These are phyloP conservation scores for Comarum palustre DNA, from an alignment of 306 rosid genomes.

Conservation along the genomic window DNA sequence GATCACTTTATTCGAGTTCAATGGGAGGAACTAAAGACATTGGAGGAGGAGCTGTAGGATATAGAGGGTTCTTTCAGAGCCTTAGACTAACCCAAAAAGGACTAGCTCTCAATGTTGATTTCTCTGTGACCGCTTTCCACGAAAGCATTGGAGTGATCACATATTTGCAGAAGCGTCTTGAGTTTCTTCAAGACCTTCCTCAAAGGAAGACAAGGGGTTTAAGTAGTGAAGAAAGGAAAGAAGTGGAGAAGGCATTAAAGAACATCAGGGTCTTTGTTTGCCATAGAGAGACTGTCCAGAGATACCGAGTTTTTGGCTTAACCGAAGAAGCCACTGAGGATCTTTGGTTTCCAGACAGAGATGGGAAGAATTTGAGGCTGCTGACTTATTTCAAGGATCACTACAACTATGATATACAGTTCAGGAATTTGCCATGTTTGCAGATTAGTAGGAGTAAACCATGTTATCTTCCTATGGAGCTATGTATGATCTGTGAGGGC, in stretches of 20 bases:
- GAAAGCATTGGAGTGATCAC: conserved; percentile 88
- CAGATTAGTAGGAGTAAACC: conserved; percentile 91
- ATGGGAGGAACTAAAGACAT: conserved; percentile 85
- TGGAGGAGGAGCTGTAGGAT: conserved; percentile 93
- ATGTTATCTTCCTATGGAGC: conserved; percentile 99
- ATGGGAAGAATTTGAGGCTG: conserved; percentile 75
- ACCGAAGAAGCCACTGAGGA: conserved; percentile 87
- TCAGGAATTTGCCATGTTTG: conserved; percentile 82
- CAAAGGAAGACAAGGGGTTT: conserved; percentile 63
- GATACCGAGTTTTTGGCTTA: conserved; percentile 79
- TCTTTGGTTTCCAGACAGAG: conserved; percentile 89
- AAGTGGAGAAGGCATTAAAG: conserved; percentile 87
- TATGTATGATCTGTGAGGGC: conserved; percentile 92
- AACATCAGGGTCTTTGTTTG: conserved; percentile 89
- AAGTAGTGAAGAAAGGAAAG: conserved; percentile 61
- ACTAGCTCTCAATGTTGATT: conserved; percentile 84
- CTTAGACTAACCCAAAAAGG: conserved; percentile 97
- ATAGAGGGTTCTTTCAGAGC: conserved; percentile 98
- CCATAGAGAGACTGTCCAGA: conserved; percentile 91
- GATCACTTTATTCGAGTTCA: conserved; percentile 74
- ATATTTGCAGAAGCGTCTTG: conserved; percentile 86
- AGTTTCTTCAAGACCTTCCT: conserved; percentile 74
- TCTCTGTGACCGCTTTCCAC: conserved; percentile 91
- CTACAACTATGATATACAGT: conserved; percentile 85
- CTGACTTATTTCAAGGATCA: conserved; percentile 86